Conservation (phyloP, 2,329 filamentous ascomycete genomes). For the Pseudogymnoascus sp. region DNA sequence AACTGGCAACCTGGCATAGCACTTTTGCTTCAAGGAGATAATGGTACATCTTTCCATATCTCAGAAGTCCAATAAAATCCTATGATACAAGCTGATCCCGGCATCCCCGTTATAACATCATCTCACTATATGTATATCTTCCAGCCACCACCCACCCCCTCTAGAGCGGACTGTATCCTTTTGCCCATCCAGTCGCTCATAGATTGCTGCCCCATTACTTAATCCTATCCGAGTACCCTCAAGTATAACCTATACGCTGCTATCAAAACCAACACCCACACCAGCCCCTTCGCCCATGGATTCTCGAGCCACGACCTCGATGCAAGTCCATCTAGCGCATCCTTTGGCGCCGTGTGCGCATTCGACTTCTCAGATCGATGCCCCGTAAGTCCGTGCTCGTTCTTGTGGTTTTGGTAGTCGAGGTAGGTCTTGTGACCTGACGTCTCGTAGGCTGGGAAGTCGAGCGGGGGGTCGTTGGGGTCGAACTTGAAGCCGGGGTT, state of each 20-base stretch:
- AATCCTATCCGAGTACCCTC: neutral
- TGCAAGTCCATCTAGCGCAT: neutral
- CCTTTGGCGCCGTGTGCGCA: neutral
- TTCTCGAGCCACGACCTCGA: constrained; percentile 1
- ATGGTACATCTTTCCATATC: neutral
- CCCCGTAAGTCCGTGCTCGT: neutral
- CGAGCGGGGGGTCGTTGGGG: neutral
- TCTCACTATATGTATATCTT: neutral
- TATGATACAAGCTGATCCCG: constrained; percentile 1
- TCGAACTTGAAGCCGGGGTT: neutral
- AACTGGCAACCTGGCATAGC: neutral
- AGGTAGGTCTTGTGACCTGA: constrained; percentile 3
- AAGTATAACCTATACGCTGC: constrained; percentile 4
- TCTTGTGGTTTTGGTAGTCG: neutral
- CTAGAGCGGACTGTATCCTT: neutral
- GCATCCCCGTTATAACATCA: neutral
- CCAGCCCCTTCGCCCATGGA: neutral
- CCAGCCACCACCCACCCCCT: neutral
- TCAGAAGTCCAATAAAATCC: neutral
- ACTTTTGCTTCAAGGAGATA: neutral
- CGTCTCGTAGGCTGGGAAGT: constrained; percentile 5
- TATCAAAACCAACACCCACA: neutral
- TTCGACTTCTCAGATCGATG: neutral
- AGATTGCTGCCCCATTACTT: neutral
- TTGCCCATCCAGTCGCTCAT: neutral